These are phyloP conservation scores for Magnusiomyces ingens DNA, from an alignment of 1,139 yeast genomes.

Conservation along the genomic window DNA sequence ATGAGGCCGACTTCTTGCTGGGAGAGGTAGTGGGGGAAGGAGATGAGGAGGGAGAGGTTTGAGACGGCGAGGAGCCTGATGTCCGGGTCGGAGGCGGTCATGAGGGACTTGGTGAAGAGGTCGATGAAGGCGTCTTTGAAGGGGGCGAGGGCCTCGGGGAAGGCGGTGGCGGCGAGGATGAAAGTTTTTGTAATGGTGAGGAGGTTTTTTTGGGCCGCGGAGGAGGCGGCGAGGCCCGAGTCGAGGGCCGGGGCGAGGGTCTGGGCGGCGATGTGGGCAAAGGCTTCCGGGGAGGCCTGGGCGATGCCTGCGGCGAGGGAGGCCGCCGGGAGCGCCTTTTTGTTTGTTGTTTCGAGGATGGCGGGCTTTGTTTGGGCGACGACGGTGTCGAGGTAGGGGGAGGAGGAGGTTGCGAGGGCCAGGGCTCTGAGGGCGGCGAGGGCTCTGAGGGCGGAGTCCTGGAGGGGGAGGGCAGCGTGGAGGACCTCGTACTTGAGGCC, in stretches of 20 bases:
- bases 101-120: slow-evolving; percentile 57
- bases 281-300: slow-evolving; percentile 38
- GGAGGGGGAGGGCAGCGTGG: slow-evolving; percentile 50
- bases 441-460: slow-evolving; percentile 40
- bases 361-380: slow-evolving; percentile 53
- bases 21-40: slow-evolving; percentile 42
- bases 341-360: slow-evolving; percentile 27
- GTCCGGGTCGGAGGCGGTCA: slow-evolving; percentile 59
- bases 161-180: slow-evolving; percentile 33
- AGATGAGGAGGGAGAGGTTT: slow-evolving; percentile 52
- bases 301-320: slow-evolving; percentile 47
- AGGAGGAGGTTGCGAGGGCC: slow-evolving; percentile 34
- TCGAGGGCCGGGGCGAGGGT: slow-evolving; percentile 37
- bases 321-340: slow-evolving; percentile 27
- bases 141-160: slow-evolving; percentile 31
- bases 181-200: slow-evolving; percentile 48
- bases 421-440: slow-evolving; percentile 45
- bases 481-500: slow-evolving; percentile 81
- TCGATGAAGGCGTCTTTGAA: slow-evolving; percentile 63
- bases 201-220: slow-evolving; percentile 53
- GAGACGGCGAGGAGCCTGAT: slow-evolving; percentile 60
- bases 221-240: slow-evolving; percentile 31
- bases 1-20: slow-evolving; percentile 54
- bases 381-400: slow-evolving; percentile 30
- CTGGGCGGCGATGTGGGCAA: slow-evolving; percentile 40